These are phyloP conservation scores for Thelonectria rubi DNA, from an alignment of 2,329 filamentous ascomycete species.

Conservation along the genomic window DNA sequence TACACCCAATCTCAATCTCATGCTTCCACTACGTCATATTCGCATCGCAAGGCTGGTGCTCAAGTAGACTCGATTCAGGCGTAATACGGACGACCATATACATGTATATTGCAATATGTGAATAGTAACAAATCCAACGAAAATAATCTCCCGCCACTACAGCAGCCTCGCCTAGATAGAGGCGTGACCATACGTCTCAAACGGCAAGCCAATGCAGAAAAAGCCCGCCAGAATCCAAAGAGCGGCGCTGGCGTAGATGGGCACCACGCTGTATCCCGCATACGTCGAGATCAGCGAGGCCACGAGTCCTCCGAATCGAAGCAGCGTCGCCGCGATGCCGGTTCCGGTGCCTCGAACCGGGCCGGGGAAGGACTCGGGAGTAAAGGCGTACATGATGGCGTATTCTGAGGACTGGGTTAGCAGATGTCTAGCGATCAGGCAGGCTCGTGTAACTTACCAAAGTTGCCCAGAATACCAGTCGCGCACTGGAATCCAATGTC, in stretches of 20 bases:
- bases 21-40: background rate
- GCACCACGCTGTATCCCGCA: slow-evolving; percentile 52
- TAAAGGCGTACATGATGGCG: slow-evolving; percentile 51
- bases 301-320: slow-evolving; percentile 50
- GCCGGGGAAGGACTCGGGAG: slow-evolving; percentile 64
- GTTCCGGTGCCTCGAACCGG: slow-evolving; percentile 62
- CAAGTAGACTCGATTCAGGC: background rate
- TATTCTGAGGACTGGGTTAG: slow-evolving; percentile 27
- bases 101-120: background rate
- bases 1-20: background rate
- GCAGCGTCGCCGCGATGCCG: slow-evolving; percentile 53
- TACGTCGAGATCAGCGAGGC: slow-evolving; percentile 56
- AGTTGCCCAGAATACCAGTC: slow-evolving; percentile 51
- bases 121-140: background rate
- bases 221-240: slow-evolving; percentile 55
- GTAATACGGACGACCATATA: background rate
- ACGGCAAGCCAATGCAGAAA: slow-evolving; percentile 53
- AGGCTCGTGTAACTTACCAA: slow-evolving; percentile 37
- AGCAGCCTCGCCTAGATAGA: slow-evolving; percentile 37
- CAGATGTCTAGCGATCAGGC: background rate
- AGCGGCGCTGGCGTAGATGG: slow-evolving; percentile 56
- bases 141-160: background rate
- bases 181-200: slow-evolving; percentile 53
- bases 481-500: slow-evolving; percentile 50
- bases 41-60: background rate